Percentiles rank a stretch among this genome's conserved stretches.
These are phyloP conservation scores for Coemansia sp. DNA, from an alignment of 192 early-diverging fungal species.

Conservation along the genomic window DNA sequence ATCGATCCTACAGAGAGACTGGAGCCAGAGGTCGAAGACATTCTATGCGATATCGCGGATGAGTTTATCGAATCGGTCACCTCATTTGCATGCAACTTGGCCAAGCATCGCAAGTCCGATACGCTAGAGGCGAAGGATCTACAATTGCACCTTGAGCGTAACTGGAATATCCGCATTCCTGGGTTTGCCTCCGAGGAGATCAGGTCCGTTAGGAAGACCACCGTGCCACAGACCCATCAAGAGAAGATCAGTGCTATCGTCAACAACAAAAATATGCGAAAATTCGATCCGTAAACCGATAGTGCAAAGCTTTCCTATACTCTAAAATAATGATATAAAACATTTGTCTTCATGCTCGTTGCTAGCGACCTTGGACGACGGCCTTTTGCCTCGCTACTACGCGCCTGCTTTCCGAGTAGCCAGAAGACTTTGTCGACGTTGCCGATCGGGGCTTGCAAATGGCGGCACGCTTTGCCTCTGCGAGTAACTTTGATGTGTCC, in stretches of 20 bases:
- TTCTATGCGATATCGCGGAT: conserved; percentile 82
- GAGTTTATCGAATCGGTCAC: conserved; percentile 89
- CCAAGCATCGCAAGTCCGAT: conserved; percentile 80
- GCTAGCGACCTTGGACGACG: not conserved
- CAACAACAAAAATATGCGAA: conserved; percentile 41
- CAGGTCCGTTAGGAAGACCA: conserved; percentile 70
- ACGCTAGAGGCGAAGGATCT: conserved; percentile 85
- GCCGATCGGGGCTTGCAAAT: not conserved
- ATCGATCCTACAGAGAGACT: conserved; percentile 79
- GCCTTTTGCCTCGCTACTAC: not conserved
- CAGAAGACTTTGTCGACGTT: not conserved
- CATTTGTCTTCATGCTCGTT: no score
- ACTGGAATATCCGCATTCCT: conserved; percentile 90
- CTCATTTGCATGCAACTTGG: conserved; percentile 79
- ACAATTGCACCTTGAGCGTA: conserved; percentile 85
- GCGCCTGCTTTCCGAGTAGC: conserved; percentile 1
- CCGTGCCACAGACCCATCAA: conserved; percentile 66
- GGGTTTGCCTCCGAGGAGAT: conserved; percentile 86
- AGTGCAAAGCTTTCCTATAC: not conserved
- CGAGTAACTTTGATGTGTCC: conserved; percentile 18
- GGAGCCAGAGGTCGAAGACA: conserved; percentile 85
- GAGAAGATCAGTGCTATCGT: conserved; percentile 66
- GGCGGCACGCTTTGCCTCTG: not conserved
- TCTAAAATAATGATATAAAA: no score
- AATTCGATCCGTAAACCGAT: conserved; percentile 23